Conservation (phyloP, 169 alveolate species). For the Plasmodium relictum region DNA sequence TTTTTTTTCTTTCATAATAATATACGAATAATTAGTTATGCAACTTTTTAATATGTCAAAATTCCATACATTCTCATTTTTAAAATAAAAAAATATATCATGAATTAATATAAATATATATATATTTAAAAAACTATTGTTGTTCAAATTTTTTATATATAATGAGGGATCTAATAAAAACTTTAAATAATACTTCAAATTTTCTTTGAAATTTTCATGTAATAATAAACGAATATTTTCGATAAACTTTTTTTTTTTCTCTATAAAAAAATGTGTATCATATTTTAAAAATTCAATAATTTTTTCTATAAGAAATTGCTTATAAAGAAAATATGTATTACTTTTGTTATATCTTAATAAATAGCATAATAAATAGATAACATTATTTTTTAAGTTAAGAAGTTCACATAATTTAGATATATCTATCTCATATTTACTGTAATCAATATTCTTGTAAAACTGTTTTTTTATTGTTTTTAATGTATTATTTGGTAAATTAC, state of each 20-base stretch:
- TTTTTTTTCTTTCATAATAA: slow-evolving; percentile 29
- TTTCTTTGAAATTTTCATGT: slow-evolving; percentile 51
- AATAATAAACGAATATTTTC: slow-evolving; percentile 39
- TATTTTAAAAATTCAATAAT: slow-evolving; percentile 49
- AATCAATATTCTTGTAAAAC: slow-evolving; percentile 51
- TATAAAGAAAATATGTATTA: slow-evolving; percentile 30
- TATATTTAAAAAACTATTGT: slow-evolving; percentile 12
- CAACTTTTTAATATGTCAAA: slow-evolving; percentile 38
- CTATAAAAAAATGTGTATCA: slow-evolving; percentile 37
- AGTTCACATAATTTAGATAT: neutral
- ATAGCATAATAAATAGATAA: slow-evolving; percentile 37
- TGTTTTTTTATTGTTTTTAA: slow-evolving; percentile 23
- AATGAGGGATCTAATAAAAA: slow-evolving; percentile 50
- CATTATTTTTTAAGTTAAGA: slow-evolving; percentile 29
- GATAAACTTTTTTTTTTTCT: slow-evolving; percentile 24
- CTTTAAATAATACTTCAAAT: slow-evolving; percentile 40
- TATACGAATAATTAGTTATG: slow-evolving; percentile 25
- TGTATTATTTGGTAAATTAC: neutral
- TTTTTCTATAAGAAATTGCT: slow-evolving; percentile 46
- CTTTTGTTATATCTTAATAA: slow-evolving; percentile 3
- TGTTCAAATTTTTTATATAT: slow-evolving; percentile 13
- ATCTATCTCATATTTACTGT: slow-evolving; percentile 25
- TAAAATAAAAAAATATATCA: slow-evolving; percentile 63
- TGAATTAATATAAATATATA: slow-evolving; percentile 39
- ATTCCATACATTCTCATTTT: slow-evolving; percentile 65